Conservation (phyloP, 2,329 filamentous ascomycete species). For the Gnomoniopsis sp. region DNA sequence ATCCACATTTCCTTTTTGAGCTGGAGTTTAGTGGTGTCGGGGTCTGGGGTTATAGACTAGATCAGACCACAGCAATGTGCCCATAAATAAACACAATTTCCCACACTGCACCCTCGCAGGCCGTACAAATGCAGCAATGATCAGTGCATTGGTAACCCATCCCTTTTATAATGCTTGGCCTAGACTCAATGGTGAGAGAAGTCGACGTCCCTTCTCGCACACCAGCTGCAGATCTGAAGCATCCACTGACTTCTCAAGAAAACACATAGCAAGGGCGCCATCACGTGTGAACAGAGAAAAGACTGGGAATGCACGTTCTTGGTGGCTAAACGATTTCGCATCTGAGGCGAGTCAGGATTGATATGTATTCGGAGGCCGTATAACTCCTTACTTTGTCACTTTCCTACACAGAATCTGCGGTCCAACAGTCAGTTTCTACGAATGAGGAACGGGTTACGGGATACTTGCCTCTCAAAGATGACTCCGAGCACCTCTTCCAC, state of each 20-base stretch:
- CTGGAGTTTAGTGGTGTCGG: not conserved
- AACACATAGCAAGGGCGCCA: too few species aligned
- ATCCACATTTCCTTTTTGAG: slow-evolving; percentile 3
- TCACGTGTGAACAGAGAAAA: too few species aligned
- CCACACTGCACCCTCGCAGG: slow-evolving; percentile 51
- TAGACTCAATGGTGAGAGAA: too few species aligned
- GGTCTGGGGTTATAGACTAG: slow-evolving; percentile 5
- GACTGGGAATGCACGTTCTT: too few species aligned
- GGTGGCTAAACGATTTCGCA: too few species aligned
- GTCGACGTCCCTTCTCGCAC: too few species aligned
- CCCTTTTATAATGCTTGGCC: too few species aligned
- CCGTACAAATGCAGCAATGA: not conserved
- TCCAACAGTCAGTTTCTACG: not conserved
- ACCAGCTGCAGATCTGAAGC: too few species aligned
- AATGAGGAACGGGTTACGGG: not conserved
- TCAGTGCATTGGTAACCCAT: not conserved
- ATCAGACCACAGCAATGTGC: slow-evolving; percentile 14
- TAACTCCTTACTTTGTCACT: slow-evolving; percentile 27
- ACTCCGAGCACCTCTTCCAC: slow-evolving; percentile 95
- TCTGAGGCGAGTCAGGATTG: not conserved
- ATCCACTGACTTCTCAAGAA: too few species aligned
- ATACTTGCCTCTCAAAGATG: slow-evolving; percentile 89
- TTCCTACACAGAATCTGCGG: slow-evolving; percentile 56
- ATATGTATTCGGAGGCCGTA: not conserved
- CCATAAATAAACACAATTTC: slow-evolving; percentile 25